These are phyloP conservation scores for Phytophthora sansomeana DNA, from an alignment of 352 stramenopile genomes.

Conservation along the genomic window DNA sequence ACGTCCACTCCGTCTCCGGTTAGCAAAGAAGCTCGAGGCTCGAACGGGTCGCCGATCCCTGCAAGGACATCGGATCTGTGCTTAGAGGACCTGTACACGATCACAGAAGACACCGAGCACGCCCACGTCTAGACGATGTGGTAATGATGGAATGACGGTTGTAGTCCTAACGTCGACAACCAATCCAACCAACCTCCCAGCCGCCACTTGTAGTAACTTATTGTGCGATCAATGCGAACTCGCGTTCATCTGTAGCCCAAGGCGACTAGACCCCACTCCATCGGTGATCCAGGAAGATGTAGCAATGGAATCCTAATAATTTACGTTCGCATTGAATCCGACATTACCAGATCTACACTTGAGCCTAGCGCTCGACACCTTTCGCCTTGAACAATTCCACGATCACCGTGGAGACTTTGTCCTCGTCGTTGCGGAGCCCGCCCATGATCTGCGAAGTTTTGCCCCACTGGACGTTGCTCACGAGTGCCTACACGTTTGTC, in stretches of 20 bases:
- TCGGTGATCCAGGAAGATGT: slow-evolving; percentile 21
- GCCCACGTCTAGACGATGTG: slow-evolving; percentile 25
- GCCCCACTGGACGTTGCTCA: slow-evolving; percentile 70
- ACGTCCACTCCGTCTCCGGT: slow-evolving; percentile 6
- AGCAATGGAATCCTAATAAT: slow-evolving; percentile 8
- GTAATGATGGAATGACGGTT: slow-evolving; percentile 11
- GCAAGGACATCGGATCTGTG: slow-evolving; percentile 34
- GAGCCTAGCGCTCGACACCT: slow-evolving; percentile 7
- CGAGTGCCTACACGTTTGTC: slow-evolving; percentile 11
- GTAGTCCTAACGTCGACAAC: slow-evolving; percentile 8
- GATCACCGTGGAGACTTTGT: slow-evolving; percentile 68
- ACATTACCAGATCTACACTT: background rate
- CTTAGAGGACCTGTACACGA: slow-evolving; percentile 65
- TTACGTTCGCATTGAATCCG: slow-evolving; percentile 3
- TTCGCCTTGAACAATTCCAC: slow-evolving; percentile 60
- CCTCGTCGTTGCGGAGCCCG: slow-evolving; percentile 46
- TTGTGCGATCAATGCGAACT: background rate
- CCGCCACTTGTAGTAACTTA: slow-evolving; percentile 20
- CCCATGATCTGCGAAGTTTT: slow-evolving; percentile 69
- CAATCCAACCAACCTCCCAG: background rate
- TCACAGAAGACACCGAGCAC: slow-evolving; percentile 58
- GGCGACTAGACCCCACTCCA: slow-evolving; percentile 6
- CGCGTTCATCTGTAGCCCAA: slow-evolving; percentile 2
- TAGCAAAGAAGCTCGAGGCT: slow-evolving; percentile 7
- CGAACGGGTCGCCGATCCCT: slow-evolving; percentile 32